phyloP scores from a whole-genome alignment of 1,284 basidiomycete genomes.

The Fereydounia khargensis region DNA sequence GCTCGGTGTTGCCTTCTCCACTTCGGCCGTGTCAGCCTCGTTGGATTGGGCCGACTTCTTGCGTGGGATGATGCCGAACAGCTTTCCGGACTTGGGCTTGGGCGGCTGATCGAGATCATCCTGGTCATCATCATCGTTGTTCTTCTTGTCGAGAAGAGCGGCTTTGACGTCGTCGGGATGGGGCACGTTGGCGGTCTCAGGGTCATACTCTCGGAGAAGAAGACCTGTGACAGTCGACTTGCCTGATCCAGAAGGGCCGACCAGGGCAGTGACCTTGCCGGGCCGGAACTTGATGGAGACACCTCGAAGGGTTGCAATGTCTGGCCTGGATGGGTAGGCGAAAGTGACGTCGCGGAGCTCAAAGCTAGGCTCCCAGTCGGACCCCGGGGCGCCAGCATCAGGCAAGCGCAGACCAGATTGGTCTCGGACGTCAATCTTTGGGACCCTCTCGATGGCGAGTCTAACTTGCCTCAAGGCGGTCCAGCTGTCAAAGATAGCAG shows the following conservation, averaged over 20 bases:
- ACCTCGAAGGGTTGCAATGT: slow-evolving; percentile 33
- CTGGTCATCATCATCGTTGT: slow-evolving; percentile 1
- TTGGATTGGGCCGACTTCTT: slow-evolving; percentile 5
- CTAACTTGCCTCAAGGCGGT: slow-evolving; percentile 41
- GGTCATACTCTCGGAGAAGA: slow-evolving; percentile 60
- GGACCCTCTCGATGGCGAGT: slow-evolving; percentile 44
- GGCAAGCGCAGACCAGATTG: slow-evolving; percentile 22
- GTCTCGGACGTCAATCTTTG: slow-evolving; percentile 49
- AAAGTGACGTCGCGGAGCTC: slow-evolving; percentile 46
- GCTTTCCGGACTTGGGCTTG: slow-evolving; percentile 5
- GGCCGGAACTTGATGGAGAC: slow-evolving; percentile 39
- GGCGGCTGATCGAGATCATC: not conserved
- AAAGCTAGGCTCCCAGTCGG: slow-evolving; percentile 34
- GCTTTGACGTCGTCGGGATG: slow-evolving; percentile 21
- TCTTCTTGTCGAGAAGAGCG: slow-evolving; percentile 3
- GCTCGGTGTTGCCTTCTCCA: not conserved
- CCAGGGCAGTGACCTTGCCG: slow-evolving; percentile 57
- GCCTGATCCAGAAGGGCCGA: slow-evolving; percentile 52
- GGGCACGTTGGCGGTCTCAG: slow-evolving; percentile 45
- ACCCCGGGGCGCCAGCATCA: no score
- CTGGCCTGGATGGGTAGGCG: slow-evolving; percentile 48
- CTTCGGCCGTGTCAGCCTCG: slow-evolving; percentile 6
- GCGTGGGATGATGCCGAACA: slow-evolving; percentile 1
- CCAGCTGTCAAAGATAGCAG: slow-evolving; percentile 41
- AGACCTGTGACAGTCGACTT: slow-evolving; percentile 60